These are phyloP conservation scores for Fusarium miscanthi DNA, from an alignment of 2,329 filamentous ascomycete genomes.

Conservation along the genomic window DNA sequence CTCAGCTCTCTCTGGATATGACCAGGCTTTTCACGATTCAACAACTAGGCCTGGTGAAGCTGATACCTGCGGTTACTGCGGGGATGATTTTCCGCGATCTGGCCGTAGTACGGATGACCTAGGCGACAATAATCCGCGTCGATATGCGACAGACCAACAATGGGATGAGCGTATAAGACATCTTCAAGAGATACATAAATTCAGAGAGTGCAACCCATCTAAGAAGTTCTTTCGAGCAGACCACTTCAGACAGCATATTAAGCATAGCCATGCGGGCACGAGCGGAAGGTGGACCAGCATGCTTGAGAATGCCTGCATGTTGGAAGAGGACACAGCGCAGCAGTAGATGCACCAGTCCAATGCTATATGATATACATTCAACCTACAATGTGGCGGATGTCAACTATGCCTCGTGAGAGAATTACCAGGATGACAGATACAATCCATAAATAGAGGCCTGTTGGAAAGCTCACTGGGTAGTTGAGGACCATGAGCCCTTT, in stretches of 20 bases:
- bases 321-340: slow-evolving; percentile 73
- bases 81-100: slow-evolving; percentile 80
- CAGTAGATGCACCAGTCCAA: slow-evolving; percentile 36
- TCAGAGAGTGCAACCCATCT: slow-evolving; percentile 94
- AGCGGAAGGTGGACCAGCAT: slow-evolving; percentile 99
- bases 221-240: slow-evolving; percentile 99
- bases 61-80: slow-evolving; percentile 94
- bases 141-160: slow-evolving; percentile 77
- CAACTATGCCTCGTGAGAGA: too few relatives aligned
- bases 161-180: slow-evolving; percentile 90
- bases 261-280: slow-evolving; percentile 94
- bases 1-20: slow-evolving; percentile 80
- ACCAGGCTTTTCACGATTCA: slow-evolving; percentile 89
- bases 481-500: too few relatives aligned
- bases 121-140: slow-evolving; percentile 50
- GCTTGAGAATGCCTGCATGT: slow-evolving; percentile 95
- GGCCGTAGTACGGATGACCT: slow-evolving; percentile 51
- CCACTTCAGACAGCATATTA: slow-evolving; percentile 96
- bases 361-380: too few relatives aligned
- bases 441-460: too few relatives aligned
- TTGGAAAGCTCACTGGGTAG: too few relatives aligned
- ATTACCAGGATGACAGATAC: too few relatives aligned
- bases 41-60: slow-evolving; percentile 70
- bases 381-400: too few relatives aligned
- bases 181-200: slow-evolving; percentile 91